These are phyloP conservation scores for Penicillium sp. DNA, from an alignment of 2,329 filamentous ascomycete species.

Conservation along the genomic window DNA sequence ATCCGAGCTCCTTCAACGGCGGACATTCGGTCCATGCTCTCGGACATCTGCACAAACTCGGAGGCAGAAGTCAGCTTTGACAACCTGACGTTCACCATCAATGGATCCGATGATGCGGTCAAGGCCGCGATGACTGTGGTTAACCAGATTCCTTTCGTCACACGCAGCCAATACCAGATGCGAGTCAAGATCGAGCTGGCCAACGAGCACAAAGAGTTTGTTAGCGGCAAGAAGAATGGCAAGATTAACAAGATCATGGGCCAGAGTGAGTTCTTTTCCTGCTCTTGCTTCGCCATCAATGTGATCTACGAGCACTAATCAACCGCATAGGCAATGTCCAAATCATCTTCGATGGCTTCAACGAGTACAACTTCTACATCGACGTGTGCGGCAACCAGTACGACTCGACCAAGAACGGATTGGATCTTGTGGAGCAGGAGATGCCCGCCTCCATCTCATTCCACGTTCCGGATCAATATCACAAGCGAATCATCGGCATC, in stretches of 20 bases:
- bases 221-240: constrained; percentile 99
- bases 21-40: constrained; percentile 86
- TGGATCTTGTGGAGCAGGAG: constrained; percentile 94
- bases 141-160: constrained; percentile 85
- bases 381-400: constrained; percentile 92
- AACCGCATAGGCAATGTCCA: constrained; percentile 74
- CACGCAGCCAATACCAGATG: constrained; percentile 85
- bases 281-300: constrained; percentile 25
- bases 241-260: constrained; percentile 99
- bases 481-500: constrained; percentile 98
- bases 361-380: constrained; percentile 99
- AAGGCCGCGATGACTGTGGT: constrained; percentile 95
- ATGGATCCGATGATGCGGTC: constrained; percentile 93
- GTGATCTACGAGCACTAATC: not conserved
- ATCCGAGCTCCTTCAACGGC: constrained; percentile 61
- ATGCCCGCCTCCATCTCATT: constrained; percentile 99
- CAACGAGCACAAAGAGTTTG: constrained; percentile 99
- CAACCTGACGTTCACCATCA: constrained; percentile 89
- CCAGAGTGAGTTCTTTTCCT: constrained; percentile 62
- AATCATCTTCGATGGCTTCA: constrained; percentile 98
- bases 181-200: constrained; percentile 98
- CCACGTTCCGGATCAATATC: constrained; percentile 98
- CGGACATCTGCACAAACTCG: constrained; percentile 94
- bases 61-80: constrained; percentile 94
- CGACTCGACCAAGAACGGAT: constrained; percentile 88